These are phyloP conservation scores for Colletotrichum sojae DNA, from an alignment of 2,329 filamentous ascomycete species.

Conservation along the genomic window DNA sequence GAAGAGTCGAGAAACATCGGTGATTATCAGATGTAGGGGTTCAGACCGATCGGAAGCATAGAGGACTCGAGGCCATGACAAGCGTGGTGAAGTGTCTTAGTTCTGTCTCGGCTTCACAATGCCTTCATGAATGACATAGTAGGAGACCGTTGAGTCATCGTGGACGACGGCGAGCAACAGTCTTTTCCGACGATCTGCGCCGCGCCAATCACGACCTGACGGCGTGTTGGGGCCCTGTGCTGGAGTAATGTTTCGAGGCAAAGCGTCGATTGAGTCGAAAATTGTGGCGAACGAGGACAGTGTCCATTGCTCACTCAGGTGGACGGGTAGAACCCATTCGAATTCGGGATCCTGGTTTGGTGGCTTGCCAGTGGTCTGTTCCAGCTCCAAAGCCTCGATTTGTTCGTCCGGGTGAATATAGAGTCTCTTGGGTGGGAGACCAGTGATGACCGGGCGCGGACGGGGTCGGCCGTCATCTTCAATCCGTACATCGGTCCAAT, in stretches of 20 bases:
- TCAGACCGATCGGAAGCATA: neutral
- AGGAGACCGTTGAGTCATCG: constrained; percentile 86
- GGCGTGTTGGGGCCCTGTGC: constrained; percentile 1
- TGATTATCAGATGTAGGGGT: neutral
- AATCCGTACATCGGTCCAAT: constrained; percentile 75
- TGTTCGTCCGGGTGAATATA: constrained; percentile 90
- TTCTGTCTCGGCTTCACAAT: constrained; percentile 90
- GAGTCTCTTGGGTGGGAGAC: constrained; percentile 79
- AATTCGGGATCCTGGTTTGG: constrained; percentile 68
- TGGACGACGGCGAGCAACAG: constrained; percentile 82
- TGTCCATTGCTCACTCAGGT: constrained; percentile 81
- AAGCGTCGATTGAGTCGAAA: constrained; percentile 73
- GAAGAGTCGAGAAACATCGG: no score
- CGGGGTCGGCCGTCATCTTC: constrained; percentile 59
- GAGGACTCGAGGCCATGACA: neutral
- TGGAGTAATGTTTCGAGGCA: constrained; percentile 50
- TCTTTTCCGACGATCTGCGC: constrained; percentile 71
- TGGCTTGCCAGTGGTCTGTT: constrained; percentile 62
- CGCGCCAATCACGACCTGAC: constrained; percentile 59
- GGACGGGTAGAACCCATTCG: constrained; percentile 85
- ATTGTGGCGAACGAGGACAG: constrained; percentile 75
- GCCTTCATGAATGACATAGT: constrained; percentile 89
- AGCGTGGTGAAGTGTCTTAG: constrained; percentile 52
- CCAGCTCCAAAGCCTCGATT: constrained; percentile 76
- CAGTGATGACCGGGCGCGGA: constrained; percentile 76